Conservation (phyloP, 768 basidiomycete species). For the Naganishia kalamii region DNA sequence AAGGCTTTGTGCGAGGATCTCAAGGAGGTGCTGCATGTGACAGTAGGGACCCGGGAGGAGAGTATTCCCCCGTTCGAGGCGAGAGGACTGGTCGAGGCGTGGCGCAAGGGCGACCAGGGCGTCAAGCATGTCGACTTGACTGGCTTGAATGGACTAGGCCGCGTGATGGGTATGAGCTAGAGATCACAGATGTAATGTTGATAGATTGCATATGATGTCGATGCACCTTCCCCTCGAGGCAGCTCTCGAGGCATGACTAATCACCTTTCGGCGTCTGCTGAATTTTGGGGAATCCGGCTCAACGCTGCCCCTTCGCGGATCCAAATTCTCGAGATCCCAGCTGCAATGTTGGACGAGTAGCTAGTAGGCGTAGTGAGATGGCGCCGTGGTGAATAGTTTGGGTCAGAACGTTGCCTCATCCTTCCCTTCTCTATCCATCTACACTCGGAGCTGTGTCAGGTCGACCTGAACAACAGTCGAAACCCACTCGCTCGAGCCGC, state of each 20-base stretch:
- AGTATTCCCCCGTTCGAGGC: slow-evolving; percentile 64
- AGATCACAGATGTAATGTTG: no score
- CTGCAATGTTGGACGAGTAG: no score
- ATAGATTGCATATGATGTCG: background rate
- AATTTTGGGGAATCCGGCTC: no score
- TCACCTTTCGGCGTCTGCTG: no score
- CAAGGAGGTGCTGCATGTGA: slow-evolving; percentile 65
- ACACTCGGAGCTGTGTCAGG: background rate
- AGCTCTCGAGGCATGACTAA: no score
- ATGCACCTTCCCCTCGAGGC: no score
- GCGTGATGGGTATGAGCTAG: slow-evolving; percentile 24
- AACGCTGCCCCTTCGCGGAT: no score
- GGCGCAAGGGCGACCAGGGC: slow-evolving; percentile 14
- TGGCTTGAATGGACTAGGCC: background rate
- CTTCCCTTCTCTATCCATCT: background rate
- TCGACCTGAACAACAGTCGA: background rate
- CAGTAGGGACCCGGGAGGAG: slow-evolving; percentile 64
- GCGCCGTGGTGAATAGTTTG: no score
- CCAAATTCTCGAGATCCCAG: no score
- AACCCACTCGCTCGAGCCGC: background rate
- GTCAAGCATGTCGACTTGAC: slow-evolving; percentile 13
- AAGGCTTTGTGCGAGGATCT: slow-evolving; percentile 51
- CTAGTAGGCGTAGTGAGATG: background rate
- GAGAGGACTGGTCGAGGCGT: slow-evolving; percentile 53
- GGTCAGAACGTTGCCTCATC: no score